Evolutionary conservation across 2,329 filamentous ascomycete species (phyloP).

Genomic region (Teratosphaeria gauchensis): DNA sequence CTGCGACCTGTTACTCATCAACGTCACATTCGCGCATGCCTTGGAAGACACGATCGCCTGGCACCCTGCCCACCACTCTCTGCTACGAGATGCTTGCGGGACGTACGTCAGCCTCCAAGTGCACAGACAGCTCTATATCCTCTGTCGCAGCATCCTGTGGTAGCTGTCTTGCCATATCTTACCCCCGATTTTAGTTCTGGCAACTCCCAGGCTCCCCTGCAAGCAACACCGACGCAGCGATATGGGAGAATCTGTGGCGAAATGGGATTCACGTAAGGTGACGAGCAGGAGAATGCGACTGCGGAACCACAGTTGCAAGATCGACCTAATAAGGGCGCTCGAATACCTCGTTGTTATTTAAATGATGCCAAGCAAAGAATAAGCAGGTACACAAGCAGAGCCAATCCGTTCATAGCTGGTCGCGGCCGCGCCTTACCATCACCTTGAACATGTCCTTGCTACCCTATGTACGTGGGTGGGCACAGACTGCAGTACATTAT

Average conservation of each 20-base stretch:
- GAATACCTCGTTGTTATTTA: too few relatives aligned
- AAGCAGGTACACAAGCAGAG: too few relatives aligned
- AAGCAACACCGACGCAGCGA: not conserved
- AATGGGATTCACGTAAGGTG: not conserved
- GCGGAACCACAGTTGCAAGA: not conserved
- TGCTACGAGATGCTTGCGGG: not conserved
- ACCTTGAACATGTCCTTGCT: too few relatives aligned
- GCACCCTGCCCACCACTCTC: not conserved
- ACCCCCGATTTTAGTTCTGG: not conserved
- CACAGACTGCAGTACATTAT: not conserved
- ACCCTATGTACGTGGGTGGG: too few relatives aligned
- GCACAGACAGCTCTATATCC: not conserved
- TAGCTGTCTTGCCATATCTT: not conserved
- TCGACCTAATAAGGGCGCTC: not conserved
- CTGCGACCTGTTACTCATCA: conserved; percentile 3
- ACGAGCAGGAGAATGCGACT: not conserved
- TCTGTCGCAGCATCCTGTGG: not conserved
- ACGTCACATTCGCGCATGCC: not conserved
- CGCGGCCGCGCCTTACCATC: too few relatives aligned
- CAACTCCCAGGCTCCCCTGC: not conserved
- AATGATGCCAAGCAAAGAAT: too few relatives aligned
- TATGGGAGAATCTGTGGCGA: not conserved
- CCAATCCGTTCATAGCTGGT: too few relatives aligned
- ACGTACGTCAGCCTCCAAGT: not conserved
- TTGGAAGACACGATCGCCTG: not conserved